These are phyloP conservation scores for Polygonum maritimum DNA, from an alignment of 148 eudicot genomes.

Conservation along the genomic window DNA sequence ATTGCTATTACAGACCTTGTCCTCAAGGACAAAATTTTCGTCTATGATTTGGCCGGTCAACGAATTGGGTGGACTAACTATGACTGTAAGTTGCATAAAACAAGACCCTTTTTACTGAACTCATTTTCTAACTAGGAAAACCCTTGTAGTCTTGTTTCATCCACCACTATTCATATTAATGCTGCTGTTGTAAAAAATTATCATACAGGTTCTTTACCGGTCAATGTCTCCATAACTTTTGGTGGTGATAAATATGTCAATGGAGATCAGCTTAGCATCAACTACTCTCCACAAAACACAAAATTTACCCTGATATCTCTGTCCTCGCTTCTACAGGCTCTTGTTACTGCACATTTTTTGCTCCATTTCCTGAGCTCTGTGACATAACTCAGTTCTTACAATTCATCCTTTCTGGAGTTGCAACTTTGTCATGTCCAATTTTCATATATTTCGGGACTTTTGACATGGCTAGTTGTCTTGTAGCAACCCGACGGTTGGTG, in stretches of 20 bases:
- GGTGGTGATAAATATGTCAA: background rate
- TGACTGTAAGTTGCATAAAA: background rate
- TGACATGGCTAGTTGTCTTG: background rate
- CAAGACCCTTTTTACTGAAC: background rate
- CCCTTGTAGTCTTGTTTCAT: background rate
- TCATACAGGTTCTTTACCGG: background rate
- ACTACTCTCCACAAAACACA: background rate
- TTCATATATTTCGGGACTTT: background rate
- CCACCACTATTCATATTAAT: background rate
- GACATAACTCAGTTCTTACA: background rate
- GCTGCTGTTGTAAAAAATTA: background rate
- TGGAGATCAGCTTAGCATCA: background rate
- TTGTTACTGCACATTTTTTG: background rate
- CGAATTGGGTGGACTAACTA: slow-evolving; percentile 4
- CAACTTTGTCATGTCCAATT: background rate
- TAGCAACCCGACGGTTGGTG: background rate
- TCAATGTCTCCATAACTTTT: background rate
- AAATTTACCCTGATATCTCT: background rate
- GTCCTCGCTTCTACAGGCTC: background rate
- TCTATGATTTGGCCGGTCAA: slow-evolving; percentile 1
- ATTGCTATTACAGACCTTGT: background rate
- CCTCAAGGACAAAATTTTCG: slow-evolving; percentile 6
- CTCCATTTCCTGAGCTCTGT: slow-evolving; percentile 2
- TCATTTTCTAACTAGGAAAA: background rate
- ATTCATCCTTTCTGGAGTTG: background rate